Conservation (phyloP, 139 green algal species). For the Desmodesmus armatus region DNA sequence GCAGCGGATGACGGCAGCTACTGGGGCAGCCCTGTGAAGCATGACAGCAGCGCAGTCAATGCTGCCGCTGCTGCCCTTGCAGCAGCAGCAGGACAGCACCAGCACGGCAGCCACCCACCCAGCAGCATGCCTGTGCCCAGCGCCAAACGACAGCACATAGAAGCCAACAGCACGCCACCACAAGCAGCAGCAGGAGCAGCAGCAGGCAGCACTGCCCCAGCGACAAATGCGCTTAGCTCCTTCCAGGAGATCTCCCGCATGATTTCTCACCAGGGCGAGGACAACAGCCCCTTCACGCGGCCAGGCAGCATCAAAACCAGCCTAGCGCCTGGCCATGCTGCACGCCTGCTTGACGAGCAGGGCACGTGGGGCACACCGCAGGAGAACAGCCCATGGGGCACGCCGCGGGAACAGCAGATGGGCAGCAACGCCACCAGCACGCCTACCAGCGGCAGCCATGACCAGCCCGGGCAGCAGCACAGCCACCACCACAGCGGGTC, state of each 20-base stretch:
- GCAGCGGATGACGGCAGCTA: background rate
- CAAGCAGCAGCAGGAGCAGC: conserved; percentile 2
- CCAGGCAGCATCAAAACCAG: background rate
- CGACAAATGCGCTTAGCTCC: background rate
- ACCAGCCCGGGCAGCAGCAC: background rate
- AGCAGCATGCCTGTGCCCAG: background rate
- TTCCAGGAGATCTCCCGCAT: conserved; percentile 42
- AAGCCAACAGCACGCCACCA: background rate
- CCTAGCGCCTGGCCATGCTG: background rate
- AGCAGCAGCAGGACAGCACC: background rate
- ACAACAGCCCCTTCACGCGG: background rate
- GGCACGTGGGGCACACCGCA: conserved; percentile 27
- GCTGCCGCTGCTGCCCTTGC: background rate
- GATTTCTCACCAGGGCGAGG: background rate
- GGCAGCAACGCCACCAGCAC: background rate
- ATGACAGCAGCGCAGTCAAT: background rate
- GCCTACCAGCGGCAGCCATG: background rate
- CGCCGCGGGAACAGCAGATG: conserved; percentile 1
- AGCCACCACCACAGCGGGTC: background rate
- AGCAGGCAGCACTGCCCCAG: background rate
- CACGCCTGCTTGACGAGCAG: conserved; percentile 11
- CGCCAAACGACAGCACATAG: background rate
- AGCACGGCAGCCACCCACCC: background rate
- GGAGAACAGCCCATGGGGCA: conserved; percentile 27
- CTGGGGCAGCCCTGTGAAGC: conserved; percentile 36